Conservation (phyloP, 345 rosid species). For the Eutrema heterophyllum region DNA sequence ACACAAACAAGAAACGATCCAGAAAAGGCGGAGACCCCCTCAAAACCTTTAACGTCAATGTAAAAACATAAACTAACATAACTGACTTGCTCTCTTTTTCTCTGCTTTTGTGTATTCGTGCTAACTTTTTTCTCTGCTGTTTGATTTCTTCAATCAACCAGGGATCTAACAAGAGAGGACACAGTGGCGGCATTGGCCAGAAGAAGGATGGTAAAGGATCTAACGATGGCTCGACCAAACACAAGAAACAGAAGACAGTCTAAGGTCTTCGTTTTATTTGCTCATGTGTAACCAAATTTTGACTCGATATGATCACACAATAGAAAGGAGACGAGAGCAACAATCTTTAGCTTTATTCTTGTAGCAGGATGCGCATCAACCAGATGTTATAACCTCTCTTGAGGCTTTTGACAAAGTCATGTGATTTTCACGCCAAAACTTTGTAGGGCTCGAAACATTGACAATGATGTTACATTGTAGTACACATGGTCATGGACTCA, state of each 20-base stretch:
- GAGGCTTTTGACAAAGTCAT: background rate
- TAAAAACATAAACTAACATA: background rate
- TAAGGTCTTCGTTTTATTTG: background rate
- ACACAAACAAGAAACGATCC: constrained; percentile 43
- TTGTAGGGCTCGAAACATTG: constrained; percentile 1
- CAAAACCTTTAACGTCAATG: constrained; percentile 34
- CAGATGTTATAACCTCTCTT: background rate
- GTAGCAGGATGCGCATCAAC: background rate
- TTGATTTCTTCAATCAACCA: constrained; percentile 11
- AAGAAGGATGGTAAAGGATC: constrained; percentile 23
- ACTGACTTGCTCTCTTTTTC: background rate
- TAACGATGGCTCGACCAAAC: constrained; percentile 15
- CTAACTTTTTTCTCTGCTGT: background rate
- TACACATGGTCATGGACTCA: background rate
- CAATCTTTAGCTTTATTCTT: background rate
- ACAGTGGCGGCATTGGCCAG: constrained; percentile 12
- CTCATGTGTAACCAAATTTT: constrained; percentile 20
- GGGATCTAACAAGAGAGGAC: constrained; percentile 28
- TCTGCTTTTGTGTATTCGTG: background rate
- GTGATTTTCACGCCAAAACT: background rate
- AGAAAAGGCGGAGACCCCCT: constrained; percentile 60
- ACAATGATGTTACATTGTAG: background rate
- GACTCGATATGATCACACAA: constrained; percentile 15
- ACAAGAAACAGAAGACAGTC: constrained; percentile 27
- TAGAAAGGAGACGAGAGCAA: background rate